Conservation (phyloP, 2,329 filamentous ascomycete genomes). For the Hymenoscyphus salicellus region DNA sequence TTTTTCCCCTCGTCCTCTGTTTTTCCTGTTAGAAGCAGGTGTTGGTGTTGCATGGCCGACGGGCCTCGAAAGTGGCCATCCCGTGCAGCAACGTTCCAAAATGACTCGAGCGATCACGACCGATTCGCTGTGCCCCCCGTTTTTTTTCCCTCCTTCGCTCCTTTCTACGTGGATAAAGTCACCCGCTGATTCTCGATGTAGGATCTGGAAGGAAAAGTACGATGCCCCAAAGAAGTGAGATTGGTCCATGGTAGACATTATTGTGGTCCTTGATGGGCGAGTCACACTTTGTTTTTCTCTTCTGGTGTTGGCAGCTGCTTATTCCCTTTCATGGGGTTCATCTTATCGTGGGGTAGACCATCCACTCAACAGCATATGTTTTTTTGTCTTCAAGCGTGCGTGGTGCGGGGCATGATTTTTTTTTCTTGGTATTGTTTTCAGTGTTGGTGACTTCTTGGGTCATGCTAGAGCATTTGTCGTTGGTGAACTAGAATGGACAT, state of each 20-base stretch:
- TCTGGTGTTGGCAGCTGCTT: neutral
- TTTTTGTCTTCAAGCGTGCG: neutral
- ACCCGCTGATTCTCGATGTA: slow-evolving; percentile 25
- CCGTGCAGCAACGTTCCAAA: slow-evolving; percentile 33
- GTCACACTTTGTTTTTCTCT: slow-evolving; percentile 2
- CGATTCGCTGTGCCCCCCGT: slow-evolving; percentile 25
- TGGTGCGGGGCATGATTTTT: slow-evolving; percentile 2
- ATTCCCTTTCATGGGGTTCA: neutral
- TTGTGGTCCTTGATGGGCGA: neutral
- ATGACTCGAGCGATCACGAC: slow-evolving; percentile 29
- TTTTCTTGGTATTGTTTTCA: neutral
- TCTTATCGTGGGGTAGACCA: slow-evolving; percentile 2
- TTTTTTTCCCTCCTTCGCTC: neutral
- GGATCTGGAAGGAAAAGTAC: slow-evolving; percentile 99
- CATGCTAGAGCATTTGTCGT: neutral
- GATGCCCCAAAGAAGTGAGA: slow-evolving; percentile 34
- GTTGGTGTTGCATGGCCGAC: slow-evolving; percentile 19
- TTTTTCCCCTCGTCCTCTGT: slow-evolving; percentile 9
- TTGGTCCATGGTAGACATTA: neutral
- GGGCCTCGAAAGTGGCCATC: slow-evolving; percentile 15
- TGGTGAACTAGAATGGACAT: neutral
- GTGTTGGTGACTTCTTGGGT: neutral
- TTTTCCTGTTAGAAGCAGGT: slow-evolving; percentile 2
- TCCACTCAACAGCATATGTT: neutral
- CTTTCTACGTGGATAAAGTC: slow-evolving; percentile 17